Evolutionary conservation across 2,329 filamentous ascomycete species (phyloP).

Genomic region (Canariomyces notabilis): DNA sequence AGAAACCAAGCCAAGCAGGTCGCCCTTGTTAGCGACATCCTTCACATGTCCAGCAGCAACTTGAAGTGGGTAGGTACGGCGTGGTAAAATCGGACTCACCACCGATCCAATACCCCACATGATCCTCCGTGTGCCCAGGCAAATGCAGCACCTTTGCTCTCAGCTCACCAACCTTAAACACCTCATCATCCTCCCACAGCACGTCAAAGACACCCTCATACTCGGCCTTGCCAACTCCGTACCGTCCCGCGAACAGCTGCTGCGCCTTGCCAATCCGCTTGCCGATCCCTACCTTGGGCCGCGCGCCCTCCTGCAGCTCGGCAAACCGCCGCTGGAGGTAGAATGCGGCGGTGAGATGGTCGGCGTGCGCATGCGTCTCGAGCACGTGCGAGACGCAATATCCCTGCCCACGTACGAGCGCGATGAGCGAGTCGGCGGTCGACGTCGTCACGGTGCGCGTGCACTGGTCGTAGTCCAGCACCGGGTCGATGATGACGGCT

Average conservation of each 20-base stretch:
- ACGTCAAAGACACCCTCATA: slow-evolving; percentile 45
- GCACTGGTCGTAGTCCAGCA: slow-evolving; percentile 50
- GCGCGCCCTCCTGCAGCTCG: slow-evolving; percentile 28
- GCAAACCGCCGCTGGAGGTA: slow-evolving; percentile 49
- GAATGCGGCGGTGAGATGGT: slow-evolving; percentile 54
- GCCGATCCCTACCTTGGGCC: slow-evolving; percentile 50
- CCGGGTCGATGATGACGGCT: slow-evolving; percentile 57
- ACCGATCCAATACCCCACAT: slow-evolving; percentile 54
- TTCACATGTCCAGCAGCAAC: background rate
- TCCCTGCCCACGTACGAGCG: slow-evolving; percentile 36
- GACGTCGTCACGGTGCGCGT: slow-evolving; percentile 41
- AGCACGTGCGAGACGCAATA: slow-evolving; percentile 50
- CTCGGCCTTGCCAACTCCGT: slow-evolving; percentile 41
- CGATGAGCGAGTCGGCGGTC: slow-evolving; percentile 49
- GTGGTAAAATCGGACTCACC: slow-evolving; percentile 25
- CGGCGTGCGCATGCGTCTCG: slow-evolving; percentile 59
- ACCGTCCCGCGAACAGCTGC: slow-evolving; percentile 42
- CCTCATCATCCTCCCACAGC: slow-evolving; percentile 49
- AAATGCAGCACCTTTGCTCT: slow-evolving; percentile 46
- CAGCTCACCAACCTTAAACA: slow-evolving; percentile 46
- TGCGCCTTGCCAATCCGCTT: slow-evolving; percentile 50
- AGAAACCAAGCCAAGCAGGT: background rate
- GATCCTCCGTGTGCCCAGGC: slow-evolving; percentile 57
- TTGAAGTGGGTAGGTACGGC: background rate
- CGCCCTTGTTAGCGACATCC: background rate